phyloP scores from a whole-genome alignment of 768 basidiomycete species.

The Tulasnella sp. region DNA sequence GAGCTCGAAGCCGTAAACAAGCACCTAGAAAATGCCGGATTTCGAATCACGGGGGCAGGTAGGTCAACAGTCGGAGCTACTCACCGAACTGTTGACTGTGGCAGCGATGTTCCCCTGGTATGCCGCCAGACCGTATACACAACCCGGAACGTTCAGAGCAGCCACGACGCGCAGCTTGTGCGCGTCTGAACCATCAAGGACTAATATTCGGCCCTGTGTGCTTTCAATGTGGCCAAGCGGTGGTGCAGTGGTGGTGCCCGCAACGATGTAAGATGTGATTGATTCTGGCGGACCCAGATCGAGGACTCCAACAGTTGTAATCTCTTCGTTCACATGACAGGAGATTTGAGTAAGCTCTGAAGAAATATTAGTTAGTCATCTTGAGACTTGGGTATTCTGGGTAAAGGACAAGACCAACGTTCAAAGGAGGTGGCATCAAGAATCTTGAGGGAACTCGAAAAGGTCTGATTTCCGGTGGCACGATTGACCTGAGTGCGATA shows the following conservation, averaged over 20 bases:
- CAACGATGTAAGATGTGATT: slow-evolving; percentile 28
- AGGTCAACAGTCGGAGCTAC: slow-evolving; percentile 28
- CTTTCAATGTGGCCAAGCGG: slow-evolving; percentile 32
- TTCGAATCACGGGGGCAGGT: neutral
- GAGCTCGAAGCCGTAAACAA: slow-evolving; percentile 43
- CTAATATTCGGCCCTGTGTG: slow-evolving; percentile 50
- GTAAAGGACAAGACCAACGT: neutral
- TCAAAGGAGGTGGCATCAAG: slow-evolving; percentile 36
- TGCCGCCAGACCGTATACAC: slow-evolving; percentile 56
- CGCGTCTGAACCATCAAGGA: slow-evolving; percentile 35
- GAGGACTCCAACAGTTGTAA: slow-evolving; percentile 44
- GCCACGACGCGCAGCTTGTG: slow-evolving; percentile 33
- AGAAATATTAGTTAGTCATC: slow-evolving; percentile 20
- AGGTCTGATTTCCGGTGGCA: slow-evolving; percentile 38
- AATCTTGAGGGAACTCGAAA: slow-evolving; percentile 53
- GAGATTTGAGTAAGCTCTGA: slow-evolving; percentile 44
- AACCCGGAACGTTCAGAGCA: slow-evolving; percentile 47
- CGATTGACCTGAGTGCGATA: slow-evolving; percentile 42
- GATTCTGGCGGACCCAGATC: slow-evolving; percentile 7
- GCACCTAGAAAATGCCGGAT: slow-evolving; percentile 29
- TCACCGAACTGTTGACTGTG: slow-evolving; percentile 68
- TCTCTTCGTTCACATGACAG: slow-evolving; percentile 51
- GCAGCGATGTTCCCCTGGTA: slow-evolving; percentile 48
- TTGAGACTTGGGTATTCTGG: neutral
- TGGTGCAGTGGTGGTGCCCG: slow-evolving; percentile 36